phyloP scores from a whole-genome alignment of 306 rosid species.

The Cucurbita argyrosperma region DNA sequence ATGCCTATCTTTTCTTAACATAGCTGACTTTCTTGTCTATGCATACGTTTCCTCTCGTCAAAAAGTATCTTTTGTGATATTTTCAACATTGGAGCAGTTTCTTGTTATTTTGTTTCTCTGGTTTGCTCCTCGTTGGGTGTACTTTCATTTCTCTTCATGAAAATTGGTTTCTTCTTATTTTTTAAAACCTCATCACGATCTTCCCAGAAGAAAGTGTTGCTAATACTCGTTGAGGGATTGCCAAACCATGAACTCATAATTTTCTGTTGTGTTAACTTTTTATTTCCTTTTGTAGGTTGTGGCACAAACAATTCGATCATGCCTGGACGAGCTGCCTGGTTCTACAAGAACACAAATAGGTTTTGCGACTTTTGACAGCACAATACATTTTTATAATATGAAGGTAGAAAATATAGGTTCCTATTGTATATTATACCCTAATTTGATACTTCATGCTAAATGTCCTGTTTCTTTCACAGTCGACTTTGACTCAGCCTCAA shows the following conservation, averaged over 20 bases:
- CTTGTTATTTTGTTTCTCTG: neutral
- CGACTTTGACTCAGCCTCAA: slow-evolving; percentile 92
- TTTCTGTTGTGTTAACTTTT: slow-evolving; percentile 9
- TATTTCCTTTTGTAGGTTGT: slow-evolving; percentile 45
- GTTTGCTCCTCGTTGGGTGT: neutral
- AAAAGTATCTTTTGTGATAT: neutral
- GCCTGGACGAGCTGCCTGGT: slow-evolving; percentile 93
- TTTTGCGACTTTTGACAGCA: slow-evolving; percentile 94
- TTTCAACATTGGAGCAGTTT: neutral
- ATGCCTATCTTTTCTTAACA: neutral
- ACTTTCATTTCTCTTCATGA: neutral
- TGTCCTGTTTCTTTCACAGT: slow-evolving; percentile 33
- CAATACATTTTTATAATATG: slow-evolving; percentile 92
- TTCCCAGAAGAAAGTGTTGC: neutral
- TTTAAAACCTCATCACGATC: neutral
- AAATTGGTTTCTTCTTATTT: neutral
- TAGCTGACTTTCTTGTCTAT: neutral
- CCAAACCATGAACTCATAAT: neutral
- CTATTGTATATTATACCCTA: neutral
- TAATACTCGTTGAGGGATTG: neutral
- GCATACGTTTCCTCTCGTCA: neutral
- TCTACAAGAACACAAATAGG: slow-evolving; percentile 96
- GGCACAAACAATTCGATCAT: slow-evolving; percentile 79
- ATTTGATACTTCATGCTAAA: slow-evolving; percentile 10
- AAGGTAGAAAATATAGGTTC: slow-evolving; percentile 41